Base-by-base conservation (phyloP, 2,329 filamentous ascomycete genomes). In the Colletotrichum sp. region DNA sequence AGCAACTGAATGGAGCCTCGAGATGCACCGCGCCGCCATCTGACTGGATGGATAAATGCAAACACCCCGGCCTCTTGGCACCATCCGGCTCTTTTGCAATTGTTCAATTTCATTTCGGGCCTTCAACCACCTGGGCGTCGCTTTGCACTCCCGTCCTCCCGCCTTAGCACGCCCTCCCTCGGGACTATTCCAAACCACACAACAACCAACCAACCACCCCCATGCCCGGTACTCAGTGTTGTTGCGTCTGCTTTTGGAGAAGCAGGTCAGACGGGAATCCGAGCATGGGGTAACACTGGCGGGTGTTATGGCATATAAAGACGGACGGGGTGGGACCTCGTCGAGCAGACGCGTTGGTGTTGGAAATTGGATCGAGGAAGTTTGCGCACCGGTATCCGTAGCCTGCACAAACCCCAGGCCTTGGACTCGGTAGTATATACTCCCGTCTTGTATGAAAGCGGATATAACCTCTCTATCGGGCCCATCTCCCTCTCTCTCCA, bases 1-100 rank as follows among this genome's bases (percentile, higher is more conserved):
- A 60, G 59, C 60, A 18, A 36, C 16, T 59, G 39, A 28, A 72
- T 43, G 65, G 34, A 55, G n/a, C 28, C 43, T 52, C 12, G 59
- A 60, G 61, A 55, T 18, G 34, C 48, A 48, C 21, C 16, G 30
- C n/a, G 21, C 26, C 55, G n/a, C 61, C 24, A 24, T 64, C 70
- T 68, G 34, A 76, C 74, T 76, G 74, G 70, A 73, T 59, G 74
- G 74, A 73, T 76, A 76, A 76, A 76, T 76, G 64, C 48, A 34
- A 28, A 61, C 28, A 43, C 69, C 63, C 68, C 39, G 55, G 52
- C 21, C 18, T 21, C 55, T 69, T 63, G 64, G 71, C 59, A 32
- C 14, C 43, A 26, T 59, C 39, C 73, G 64, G 73, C 70, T 74
- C 70, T 39, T 36, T 55, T 52, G 63, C 36, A 13, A 61, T 21